Evolutionary conservation across 495 filamentous ascomycete genomes (phyloP).

Genomic region (Penicillium waksmanii): DNA sequence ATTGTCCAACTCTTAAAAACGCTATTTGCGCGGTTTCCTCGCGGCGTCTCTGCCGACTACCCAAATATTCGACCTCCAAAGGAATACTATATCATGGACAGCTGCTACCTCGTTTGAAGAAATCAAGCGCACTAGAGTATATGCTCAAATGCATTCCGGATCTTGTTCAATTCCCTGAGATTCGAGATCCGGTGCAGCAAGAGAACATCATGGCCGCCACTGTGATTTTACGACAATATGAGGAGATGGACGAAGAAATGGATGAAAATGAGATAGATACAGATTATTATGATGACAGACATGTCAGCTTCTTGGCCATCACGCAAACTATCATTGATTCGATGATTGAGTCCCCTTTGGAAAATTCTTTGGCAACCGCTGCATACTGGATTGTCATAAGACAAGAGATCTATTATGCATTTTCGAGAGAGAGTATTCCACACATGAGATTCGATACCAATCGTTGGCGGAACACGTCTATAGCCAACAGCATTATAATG

Average conservation of each 20-base stretch:
- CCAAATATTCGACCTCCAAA: slow-evolving; percentile 26
- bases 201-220: slow-evolving; percentile 36
- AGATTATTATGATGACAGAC: slow-evolving; percentile 1
- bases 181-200: slow-evolving; percentile 22
- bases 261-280: slow-evolving; percentile 17
- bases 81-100: slow-evolving; percentile 27
- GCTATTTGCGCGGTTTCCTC: slow-evolving; percentile 33
- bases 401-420: slow-evolving; percentile 33
- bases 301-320: slow-evolving; percentile 30
- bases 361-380: slow-evolving; percentile 27
- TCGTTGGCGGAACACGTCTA: slow-evolving; percentile 17
- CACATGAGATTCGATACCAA: slow-evolving; percentile 17
- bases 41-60: slow-evolving; percentile 25
- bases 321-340: slow-evolving; percentile 32
- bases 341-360: slow-evolving; percentile 24
- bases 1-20: slow-evolving; percentile 24
- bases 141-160: slow-evolving; percentile 35
- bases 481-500: slow-evolving; percentile 29
- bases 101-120: slow-evolving; percentile 20
- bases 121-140: slow-evolving; percentile 30
- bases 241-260: slow-evolving; percentile 36
- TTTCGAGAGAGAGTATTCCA: slow-evolving; percentile 24
- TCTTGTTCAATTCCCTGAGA: slow-evolving; percentile 24
- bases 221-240: slow-evolving; percentile 34
- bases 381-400: slow-evolving; percentile 33